These are phyloP conservation scores for Tetraselmis striata DNA, from an alignment of 139 green algal species.

Conservation along the genomic window DNA sequence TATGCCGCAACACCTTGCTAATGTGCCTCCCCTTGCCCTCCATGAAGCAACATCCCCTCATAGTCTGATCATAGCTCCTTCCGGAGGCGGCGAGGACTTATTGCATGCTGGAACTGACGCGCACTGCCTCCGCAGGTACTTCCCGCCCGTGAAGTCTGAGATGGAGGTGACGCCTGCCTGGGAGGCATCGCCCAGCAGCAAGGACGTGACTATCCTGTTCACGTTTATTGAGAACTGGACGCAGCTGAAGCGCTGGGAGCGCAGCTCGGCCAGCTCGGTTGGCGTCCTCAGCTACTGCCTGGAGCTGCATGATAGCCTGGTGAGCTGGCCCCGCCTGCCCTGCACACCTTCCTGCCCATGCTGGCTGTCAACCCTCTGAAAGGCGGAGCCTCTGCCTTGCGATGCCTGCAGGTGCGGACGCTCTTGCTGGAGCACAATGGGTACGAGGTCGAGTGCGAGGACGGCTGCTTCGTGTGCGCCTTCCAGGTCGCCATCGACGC, in stretches of 20 bases:
- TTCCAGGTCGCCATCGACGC: neutral
- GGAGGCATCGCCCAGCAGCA: neutral
- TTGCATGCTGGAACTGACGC: too few relatives aligned
- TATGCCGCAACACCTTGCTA: too few relatives aligned
- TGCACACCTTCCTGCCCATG: too few relatives aligned
- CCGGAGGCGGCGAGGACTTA: too few relatives aligned
- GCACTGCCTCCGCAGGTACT: neutral
- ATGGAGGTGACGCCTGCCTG: neutral
- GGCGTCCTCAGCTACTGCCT: neutral
- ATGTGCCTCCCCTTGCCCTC: too few relatives aligned
- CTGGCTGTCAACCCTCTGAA: too few relatives aligned
- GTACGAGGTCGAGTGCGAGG: neutral
- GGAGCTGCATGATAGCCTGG: neutral
- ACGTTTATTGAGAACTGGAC: neutral
- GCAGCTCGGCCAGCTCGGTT: neutral
- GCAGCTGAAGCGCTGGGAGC: neutral
- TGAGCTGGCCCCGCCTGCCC: too few relatives aligned
- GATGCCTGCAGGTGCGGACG: neutral
- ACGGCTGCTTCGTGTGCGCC: constrained; percentile 4
- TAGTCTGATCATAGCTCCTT: too few relatives aligned
- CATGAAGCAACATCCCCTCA: too few relatives aligned
- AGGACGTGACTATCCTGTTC: neutral
- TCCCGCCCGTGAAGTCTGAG: neutral
- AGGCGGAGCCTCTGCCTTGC: too few relatives aligned
- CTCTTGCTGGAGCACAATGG: constrained; percentile 1